Evolutionary conservation across 345 rosid genomes (phyloP).

Genomic region (Draba incana): DNA sequence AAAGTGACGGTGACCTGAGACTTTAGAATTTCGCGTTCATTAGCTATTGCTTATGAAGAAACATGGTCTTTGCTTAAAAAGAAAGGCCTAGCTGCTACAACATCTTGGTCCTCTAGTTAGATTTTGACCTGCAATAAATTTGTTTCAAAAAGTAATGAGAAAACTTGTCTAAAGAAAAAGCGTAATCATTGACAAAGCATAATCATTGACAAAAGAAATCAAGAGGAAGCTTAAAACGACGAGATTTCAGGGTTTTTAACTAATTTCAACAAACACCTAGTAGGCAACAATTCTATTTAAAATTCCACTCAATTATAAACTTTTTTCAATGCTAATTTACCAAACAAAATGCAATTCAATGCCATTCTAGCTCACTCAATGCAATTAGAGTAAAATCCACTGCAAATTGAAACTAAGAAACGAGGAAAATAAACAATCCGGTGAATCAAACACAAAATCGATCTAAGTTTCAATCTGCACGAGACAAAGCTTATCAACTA

Average conservation of each 20-base stretch:
- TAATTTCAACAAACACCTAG: constrained; percentile 16
- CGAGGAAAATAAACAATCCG: background rate
- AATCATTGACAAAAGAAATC: background rate
- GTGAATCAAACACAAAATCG: constrained; percentile 3
- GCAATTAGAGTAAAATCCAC: background rate
- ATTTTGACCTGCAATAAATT: background rate
- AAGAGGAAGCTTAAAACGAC: background rate
- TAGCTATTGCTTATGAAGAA: constrained; percentile 68
- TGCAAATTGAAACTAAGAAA: background rate
- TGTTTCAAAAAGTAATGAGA: background rate
- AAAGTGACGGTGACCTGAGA: constrained; percentile 64
- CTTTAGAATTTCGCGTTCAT: constrained; percentile 86
- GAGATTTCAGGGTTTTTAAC: background rate
- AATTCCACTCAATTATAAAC: background rate
- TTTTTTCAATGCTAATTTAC: background rate
- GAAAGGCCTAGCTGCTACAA: constrained; percentile 57
- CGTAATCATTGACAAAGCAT: too few relatives aligned
- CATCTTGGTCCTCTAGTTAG: constrained; percentile 8
- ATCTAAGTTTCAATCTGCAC: background rate
- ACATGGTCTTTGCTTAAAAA: constrained; percentile 77
- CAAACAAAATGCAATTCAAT: background rate
- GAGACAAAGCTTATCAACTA: background rate
- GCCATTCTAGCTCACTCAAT: too few relatives aligned
- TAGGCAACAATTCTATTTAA: background rate
- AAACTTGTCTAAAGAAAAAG: background rate